Percentiles rank a stretch among this genome's conserved stretches.
Conservation (phyloP, 345 rosid genomes). For the Pelargonium nanum region DNA sequence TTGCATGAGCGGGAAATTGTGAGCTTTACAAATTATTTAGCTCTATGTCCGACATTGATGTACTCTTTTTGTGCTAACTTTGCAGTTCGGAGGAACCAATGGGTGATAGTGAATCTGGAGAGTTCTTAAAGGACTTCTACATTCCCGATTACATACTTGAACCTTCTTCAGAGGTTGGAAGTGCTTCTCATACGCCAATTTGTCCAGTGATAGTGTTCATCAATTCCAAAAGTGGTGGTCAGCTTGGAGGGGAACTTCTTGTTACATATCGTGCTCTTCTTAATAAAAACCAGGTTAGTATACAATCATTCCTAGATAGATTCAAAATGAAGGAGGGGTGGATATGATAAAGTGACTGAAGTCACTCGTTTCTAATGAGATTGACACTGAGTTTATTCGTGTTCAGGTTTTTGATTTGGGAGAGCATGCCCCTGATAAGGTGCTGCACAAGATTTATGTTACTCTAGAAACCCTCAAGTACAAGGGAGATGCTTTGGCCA, state of each 20-base stretch:
- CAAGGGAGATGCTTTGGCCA: slow-evolving; percentile 43
- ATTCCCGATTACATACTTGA: slow-evolving; percentile 39
- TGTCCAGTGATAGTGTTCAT: slow-evolving; percentile 62
- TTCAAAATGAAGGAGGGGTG: background rate
- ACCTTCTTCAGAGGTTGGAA: slow-evolving; percentile 17
- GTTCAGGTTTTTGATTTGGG: slow-evolving; percentile 54
- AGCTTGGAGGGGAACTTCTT: slow-evolving; percentile 56
- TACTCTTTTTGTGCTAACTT: background rate
- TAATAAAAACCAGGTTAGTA: slow-evolving; percentile 40
- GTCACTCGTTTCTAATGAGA: background rate
- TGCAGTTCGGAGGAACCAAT: background rate
- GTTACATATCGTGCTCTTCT: slow-evolving; percentile 43
- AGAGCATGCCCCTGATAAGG: slow-evolving; percentile 42
- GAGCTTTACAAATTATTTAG: background rate
- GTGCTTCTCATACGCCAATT: slow-evolving; percentile 14
- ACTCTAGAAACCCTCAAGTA: slow-evolving; percentile 28
- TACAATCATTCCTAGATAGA: background rate
- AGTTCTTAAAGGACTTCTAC: slow-evolving; percentile 17
- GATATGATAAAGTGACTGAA: background rate
- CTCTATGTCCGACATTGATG: background rate
- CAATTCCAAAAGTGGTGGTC: slow-evolving; percentile 69
- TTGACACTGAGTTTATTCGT: background rate
- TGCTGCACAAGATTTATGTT: slow-evolving; percentile 34
- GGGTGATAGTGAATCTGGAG: slow-evolving; percentile 2
- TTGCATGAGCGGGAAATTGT: background rate